A percentile compares a stretch with the other conserved stretches of the same genome.
phyloP scores from a whole-genome alignment of 495 filamentous ascomycete species.

The Cercophora samala region DNA sequence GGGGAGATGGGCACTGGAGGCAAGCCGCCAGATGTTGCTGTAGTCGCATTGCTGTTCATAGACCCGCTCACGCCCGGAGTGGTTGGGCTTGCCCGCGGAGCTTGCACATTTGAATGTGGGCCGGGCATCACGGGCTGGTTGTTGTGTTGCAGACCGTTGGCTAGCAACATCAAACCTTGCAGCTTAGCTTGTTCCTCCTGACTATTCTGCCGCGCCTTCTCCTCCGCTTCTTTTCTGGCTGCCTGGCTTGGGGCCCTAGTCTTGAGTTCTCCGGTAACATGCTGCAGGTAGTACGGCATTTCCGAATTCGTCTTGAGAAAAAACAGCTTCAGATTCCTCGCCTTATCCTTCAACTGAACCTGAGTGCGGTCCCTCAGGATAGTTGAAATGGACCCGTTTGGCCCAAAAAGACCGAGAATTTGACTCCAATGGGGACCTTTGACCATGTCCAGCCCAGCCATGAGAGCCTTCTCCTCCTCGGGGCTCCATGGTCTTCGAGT shows the following conservation, averaged over 20 bases:
- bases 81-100: conserved; percentile 18
- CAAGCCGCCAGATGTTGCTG: neutral
- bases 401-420: conserved; percentile 84
- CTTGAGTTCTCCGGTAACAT: conserved; percentile 90
- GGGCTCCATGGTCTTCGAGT: conserved; percentile 85
- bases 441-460: conserved; percentile 87
- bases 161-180: conserved; percentile 61
- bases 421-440: conserved; percentile 96
- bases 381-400: conserved; percentile 76
- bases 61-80: conserved; percentile 13
- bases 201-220: conserved; percentile 60
- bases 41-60: neutral
- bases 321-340: conserved; percentile 89
- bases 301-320: conserved; percentile 92
- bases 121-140: conserved; percentile 19
- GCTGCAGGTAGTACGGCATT: conserved; percentile 86
- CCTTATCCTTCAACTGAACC: conserved; percentile 94
- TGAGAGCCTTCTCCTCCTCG: conserved; percentile 88
- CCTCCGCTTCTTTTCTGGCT: conserved; percentile 75
- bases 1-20: conserved; percentile 23
- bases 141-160: conserved; percentile 41
- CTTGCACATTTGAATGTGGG: conserved; percentile 16
- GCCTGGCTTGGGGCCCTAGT: conserved; percentile 83
- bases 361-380: conserved; percentile 90
- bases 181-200: conserved; percentile 70